Conservation (phyloP, 1,284 basidiomycete genomes). For the Inonotus obliquus region DNA sequence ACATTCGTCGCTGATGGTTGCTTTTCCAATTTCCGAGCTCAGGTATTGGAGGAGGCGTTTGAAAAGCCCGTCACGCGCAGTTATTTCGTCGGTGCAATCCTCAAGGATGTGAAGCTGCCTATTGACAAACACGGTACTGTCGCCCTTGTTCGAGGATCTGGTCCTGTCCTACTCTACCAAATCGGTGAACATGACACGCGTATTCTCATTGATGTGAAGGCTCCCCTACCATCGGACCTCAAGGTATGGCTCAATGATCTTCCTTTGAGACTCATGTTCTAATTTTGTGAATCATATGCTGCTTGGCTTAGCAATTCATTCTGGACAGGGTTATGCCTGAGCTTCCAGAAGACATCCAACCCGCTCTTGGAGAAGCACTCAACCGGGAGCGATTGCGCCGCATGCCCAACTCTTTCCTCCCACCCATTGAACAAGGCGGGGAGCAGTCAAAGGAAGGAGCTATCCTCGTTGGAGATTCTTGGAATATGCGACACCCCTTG, state of each 20-base stretch:
- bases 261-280: conserved; percentile 1
- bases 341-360: conserved; percentile 68
- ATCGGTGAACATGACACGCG: conserved; percentile 78
- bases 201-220: conserved; percentile 90
- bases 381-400: conserved; percentile 71
- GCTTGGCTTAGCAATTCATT: conserved; percentile 55
- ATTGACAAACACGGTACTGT: conserved; percentile 88
- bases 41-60: conserved; percentile 46
- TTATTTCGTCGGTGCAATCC: conserved; percentile 79
- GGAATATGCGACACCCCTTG: conserved; percentile 99
- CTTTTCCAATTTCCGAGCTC: conserved; percentile 78
- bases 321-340: conserved; percentile 70
- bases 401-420: conserved; percentile 97
- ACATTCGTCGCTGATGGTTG: conserved; percentile 94
- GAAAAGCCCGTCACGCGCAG: conserved; percentile 57
- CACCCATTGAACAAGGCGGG: conserved; percentile 76
- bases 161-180: conserved; percentile 89
- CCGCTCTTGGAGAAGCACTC: conserved; percentile 58
- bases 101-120: conserved; percentile 74
- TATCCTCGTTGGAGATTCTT: conserved; percentile 90
- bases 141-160: conserved; percentile 63
- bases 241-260: conserved; percentile 46
- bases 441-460: conserved; percentile 61
- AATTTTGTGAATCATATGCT: conserved; percentile 4
- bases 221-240: conserved; percentile 79